Evolutionary conservation across 495 filamentous ascomycete species (phyloP).

Genomic region (Corynascus novoguineensis): DNA sequence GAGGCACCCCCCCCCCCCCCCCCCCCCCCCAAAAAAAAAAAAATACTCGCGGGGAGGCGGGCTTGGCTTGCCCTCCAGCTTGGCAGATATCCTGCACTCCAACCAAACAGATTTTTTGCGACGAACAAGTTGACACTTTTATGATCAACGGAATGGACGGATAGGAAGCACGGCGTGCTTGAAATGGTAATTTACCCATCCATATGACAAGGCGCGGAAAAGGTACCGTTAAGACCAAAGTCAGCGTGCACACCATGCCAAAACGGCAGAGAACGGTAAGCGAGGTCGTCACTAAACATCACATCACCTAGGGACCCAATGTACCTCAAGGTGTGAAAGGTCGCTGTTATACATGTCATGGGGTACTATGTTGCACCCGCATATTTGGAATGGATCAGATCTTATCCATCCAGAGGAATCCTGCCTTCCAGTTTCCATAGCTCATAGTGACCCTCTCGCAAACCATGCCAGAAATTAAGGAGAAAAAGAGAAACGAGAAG

Average conservation of each 20-base stretch:
- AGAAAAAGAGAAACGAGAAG: slow-evolving; percentile 28
- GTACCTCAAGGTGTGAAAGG: slow-evolving; percentile 1
- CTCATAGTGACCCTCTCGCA: slow-evolving; percentile 33
- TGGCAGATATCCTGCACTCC: no score
- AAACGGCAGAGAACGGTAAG: background rate
- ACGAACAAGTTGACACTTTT: no score
- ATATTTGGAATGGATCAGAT: slow-evolving; percentile 19
- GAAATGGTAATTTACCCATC: no score
- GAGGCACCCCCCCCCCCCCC: no score
- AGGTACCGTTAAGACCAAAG: no score
- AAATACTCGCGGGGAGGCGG: no score
- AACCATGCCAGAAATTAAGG: slow-evolving; percentile 28
- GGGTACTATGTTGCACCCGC: slow-evolving; percentile 10
- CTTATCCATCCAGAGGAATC: slow-evolving; percentile 23
- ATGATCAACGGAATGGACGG: no score
- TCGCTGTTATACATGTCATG: slow-evolving; percentile 27
- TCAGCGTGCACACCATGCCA: background rate
- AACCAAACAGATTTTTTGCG: no score
- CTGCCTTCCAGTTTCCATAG: slow-evolving; percentile 20
- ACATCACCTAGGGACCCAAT: background rate
- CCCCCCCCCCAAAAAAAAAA: no score
- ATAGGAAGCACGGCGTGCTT: no score
- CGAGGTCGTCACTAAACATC: background rate
- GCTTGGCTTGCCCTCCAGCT: no score
- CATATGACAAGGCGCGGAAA: no score